Percentiles rank a stretch among this genome's conserved stretches.
These are phyloP conservation scores for Styphnolobium japonicum DNA, from an alignment of 306 rosid genomes.

Conservation along the genomic window DNA sequence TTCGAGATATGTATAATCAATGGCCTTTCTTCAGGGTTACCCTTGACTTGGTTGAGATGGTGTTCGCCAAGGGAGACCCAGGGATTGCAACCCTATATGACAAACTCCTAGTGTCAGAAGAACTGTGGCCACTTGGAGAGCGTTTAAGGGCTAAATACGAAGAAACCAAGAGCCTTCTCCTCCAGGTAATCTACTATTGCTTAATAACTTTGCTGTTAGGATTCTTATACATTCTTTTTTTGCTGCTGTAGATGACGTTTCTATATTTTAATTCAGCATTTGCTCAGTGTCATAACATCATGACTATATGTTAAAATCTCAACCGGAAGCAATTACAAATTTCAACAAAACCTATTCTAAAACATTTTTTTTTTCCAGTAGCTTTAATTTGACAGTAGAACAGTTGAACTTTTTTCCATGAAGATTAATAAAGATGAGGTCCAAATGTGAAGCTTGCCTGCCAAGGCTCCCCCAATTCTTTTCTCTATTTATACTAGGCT, in stretches of 20 bases:
- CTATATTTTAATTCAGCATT: background rate
- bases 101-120: conserved; percentile 70
- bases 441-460: too few species aligned
- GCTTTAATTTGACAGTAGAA: background rate
- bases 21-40: conserved; percentile 94
- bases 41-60: conserved; percentile 83
- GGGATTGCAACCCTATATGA: conserved; percentile 76
- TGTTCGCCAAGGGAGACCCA: conserved; percentile 85
- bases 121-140: conserved; percentile 69
- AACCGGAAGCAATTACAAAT: background rate
- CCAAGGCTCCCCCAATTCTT: background rate
- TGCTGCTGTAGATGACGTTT: background rate
- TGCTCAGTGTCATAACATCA: background rate
- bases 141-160: conserved; percentile 55
- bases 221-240: background rate
- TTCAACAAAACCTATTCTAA: too few species aligned
- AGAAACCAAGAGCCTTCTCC: conserved; percentile 64
- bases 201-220: background rate
- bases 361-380: too few species aligned
- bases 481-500: background rate
- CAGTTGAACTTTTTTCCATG: background rate
- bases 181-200: conserved; percentile 43
- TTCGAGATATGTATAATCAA: conserved; percentile 68
- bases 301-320: background rate
- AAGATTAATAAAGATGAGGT: background rate